Evolutionary conservation across 202 grass and related monocot species (phyloP), one percentile per base, ranked within the genome.

Genomic region (Zoysia matrella): DNA sequence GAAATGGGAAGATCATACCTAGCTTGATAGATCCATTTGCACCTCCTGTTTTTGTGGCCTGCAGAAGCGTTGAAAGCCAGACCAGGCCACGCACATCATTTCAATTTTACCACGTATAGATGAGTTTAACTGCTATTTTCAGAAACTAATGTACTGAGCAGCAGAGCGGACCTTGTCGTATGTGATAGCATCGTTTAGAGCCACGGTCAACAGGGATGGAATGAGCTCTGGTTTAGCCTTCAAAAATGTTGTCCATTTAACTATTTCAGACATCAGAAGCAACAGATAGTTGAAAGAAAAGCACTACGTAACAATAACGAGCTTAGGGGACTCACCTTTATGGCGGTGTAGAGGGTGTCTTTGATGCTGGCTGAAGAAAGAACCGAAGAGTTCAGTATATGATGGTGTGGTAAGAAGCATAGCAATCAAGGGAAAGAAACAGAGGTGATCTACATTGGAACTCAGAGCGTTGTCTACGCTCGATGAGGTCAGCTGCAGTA

Each of bases 1-100:
- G 48, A 67, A 67, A 39, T 48, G 48, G 62, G n/a, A 84, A 78
- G 51, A 61, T 78, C 75, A 22, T 98, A 93, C 95, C 95, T 88
- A 98, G 87, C 70, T 89, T 91, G 85, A 98, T 93, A 45, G 95
- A 98, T 73, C 95, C 92, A 88, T 98, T 98, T 82, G 92, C 86
- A 4, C 95, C 95, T 76, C 95, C 95, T 69, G 95, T 81, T 86
- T 98, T 98, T 80, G 92, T 92, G 49, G 92, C 90, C 95, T 98
- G 22, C 11, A 86, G 56, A 84, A 66, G 55, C 77, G 76, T 86
- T 83, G 13, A 75, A 60, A 30, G 22, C 22, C 22, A 30, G 22
- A 83, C 30, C 40, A 40, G 16, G 50, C 12, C 6, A 0, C 42
- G 50, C 42, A 40, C 9, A 16, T 65, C 58, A 72, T 66, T 61